These are phyloP conservation scores for Pontederia paniculata DNA, from an alignment of 176 grass and related monocot genomes.

Conservation along the genomic window DNA sequence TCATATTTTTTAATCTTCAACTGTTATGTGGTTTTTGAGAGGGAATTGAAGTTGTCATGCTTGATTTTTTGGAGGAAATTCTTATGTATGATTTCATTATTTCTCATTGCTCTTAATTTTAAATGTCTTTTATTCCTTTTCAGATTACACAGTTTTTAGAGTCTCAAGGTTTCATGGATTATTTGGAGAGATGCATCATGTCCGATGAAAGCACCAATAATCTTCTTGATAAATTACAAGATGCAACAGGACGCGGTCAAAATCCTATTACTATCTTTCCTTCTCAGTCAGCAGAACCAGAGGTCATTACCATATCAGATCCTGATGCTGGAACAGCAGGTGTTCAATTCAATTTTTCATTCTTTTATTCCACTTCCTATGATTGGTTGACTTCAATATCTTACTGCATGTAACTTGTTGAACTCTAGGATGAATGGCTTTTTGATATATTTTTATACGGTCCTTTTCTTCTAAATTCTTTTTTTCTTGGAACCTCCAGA, in stretches of 20 bases:
- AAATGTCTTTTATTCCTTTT: conserved; percentile 26
- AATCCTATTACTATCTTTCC: conserved; percentile 80
- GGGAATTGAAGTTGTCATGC: neutral
- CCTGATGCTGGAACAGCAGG: conserved; percentile 58
- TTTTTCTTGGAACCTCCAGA: conserved; percentile 19
- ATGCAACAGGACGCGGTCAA: conserved; percentile 87
- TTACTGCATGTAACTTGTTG: too few species aligned
- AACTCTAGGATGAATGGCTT: too few species aligned
- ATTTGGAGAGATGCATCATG: conserved; percentile 88
- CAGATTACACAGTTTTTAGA: conserved; percentile 97
- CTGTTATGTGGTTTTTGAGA: too few species aligned
- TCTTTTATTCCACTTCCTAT: conserved; percentile 6
- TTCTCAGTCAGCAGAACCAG: conserved; percentile 53
- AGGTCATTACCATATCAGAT: conserved; percentile 83
- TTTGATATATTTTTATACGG: neutral
- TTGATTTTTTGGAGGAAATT: neutral
- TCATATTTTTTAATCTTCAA: too few species aligned
- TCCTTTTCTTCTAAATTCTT: neutral
- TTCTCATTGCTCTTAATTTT: neutral
- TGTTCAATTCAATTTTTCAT: conserved; percentile 19
- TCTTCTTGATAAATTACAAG: conserved; percentile 98
- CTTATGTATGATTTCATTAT: neutral
- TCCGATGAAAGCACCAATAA: conserved; percentile 67
- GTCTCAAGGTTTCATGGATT: conserved; percentile 99
- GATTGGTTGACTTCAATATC: conserved; percentile 13